Base-by-base conservation (phyloP, 2,329 filamentous ascomycete genomes). In the Trichoderma sp. region DNA sequence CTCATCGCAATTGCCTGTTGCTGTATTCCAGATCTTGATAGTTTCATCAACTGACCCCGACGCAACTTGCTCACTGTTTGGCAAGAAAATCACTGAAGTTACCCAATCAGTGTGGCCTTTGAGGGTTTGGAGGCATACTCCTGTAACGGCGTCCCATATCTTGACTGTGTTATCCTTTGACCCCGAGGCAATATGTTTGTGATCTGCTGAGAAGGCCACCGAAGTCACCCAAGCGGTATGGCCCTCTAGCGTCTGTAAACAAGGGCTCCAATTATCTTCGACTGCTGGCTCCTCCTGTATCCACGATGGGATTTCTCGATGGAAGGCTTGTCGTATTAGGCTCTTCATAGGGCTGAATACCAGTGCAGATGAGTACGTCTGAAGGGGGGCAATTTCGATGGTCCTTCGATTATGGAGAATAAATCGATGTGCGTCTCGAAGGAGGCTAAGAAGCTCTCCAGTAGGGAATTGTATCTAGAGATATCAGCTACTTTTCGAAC, bases 351-450 rank as follows among this genome's bases (percentile, higher is more conserved):
- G 84, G 62, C 80, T 81, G 75, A 85, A 85, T 63, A 80, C 76
- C 18, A 80, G 81, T 3, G 77, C 83, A 24, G 78, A 83, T 33
- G 75, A 78, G 75, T 86, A 86, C 14, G 78, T 66, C 76, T 85
- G 83, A 3, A 81, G 77, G 38, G 83, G 80, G 21, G 78, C 65
- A 2, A 75, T 78, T 59, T 82, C 76, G 50, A 85, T 81, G 21
- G 78, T 45, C 63, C 50, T 41, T 79, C 78, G 80, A 73, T 76
- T 68, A 76, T 75, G 68, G 9, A 77, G 69, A 53, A 81, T 77
- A 78, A 82, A 84, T 75, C 82, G 81, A n/a, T 75, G 78, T 14
- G 80, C 76, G 68, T 85, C 82, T 59, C 69, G 79, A 66, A 82
- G 24, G 12, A 81, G 79, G 2, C 14, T 33, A 27, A 50, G 14